Conservation (phyloP, 306 rosid genomes). For the Casuarina cunninghamiana region DNA sequence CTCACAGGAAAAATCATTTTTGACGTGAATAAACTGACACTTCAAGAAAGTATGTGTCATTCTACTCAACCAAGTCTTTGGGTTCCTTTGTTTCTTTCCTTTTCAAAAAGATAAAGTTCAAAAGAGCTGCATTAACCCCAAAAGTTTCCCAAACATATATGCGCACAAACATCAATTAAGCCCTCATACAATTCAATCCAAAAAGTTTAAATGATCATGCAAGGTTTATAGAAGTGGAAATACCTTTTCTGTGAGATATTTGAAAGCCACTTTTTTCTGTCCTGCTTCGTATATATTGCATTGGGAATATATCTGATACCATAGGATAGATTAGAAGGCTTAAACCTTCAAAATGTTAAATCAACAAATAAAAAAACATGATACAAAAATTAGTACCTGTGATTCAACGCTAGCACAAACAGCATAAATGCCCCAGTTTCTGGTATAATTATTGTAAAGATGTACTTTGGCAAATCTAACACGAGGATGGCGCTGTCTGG, state of each 20-base stretch:
- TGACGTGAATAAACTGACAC: neutral
- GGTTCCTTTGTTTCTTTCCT: neutral
- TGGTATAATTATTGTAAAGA: slow-evolving; percentile 80
- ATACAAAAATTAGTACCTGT: slow-evolving; percentile 49
- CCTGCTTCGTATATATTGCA: slow-evolving; percentile 96
- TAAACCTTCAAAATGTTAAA: slow-evolving; percentile 10
- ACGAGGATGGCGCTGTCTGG: slow-evolving; percentile 94
- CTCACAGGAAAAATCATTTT: neutral
- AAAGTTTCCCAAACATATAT: neutral
- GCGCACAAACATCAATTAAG: neutral
- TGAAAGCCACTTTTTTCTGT: slow-evolving; percentile 82
- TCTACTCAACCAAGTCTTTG: neutral
- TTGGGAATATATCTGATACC: slow-evolving; percentile 76
- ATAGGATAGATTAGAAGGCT: slow-evolving; percentile 15
- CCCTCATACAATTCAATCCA: neutral
- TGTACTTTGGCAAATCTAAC: slow-evolving; percentile 88
- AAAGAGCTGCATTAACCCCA: slow-evolving; percentile 3
- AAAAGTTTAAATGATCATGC: neutral
- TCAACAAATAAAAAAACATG: slow-evolving; percentile 1
- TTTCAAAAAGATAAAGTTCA: neutral
- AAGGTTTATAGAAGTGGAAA: slow-evolving; percentile 22
- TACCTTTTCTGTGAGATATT: slow-evolving; percentile 85
- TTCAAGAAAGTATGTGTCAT: neutral
- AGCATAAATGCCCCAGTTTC: slow-evolving; percentile 99
- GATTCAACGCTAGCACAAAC: slow-evolving; percentile 97